Evolutionary conservation across 345 rosid species (phyloP), one percentile per base, ranked within the genome.

Genomic region (Diplotaxis tenuifolia): DNA sequence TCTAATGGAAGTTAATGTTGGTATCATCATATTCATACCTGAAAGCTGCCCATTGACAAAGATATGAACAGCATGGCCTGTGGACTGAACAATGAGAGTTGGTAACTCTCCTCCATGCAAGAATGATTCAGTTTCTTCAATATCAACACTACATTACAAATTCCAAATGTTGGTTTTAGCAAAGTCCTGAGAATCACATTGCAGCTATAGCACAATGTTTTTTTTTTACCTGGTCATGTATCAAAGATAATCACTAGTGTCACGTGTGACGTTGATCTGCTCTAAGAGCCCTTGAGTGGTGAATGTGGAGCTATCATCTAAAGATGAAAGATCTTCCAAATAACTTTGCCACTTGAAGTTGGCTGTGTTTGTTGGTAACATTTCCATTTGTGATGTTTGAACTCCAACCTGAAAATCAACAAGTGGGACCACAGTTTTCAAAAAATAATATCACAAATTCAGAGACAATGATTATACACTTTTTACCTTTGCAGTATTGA

Each of bases 401-500:
- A 93, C 96, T 75, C 98, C 98, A 72, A 93, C 93, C 98, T 93
- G 55, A 49, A 36, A 7, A 59, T 38, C 16, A 42, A 29, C 61
- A 45, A 77, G 72, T 62, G 49, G 45, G 52, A 40, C 29, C 53
- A 40, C 7, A 55, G 14, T 1, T 36, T 11, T 49, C 58, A 10
- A 57, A 53, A 66, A 68, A 64, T 23, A 23, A 3, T 23, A 70
- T 23, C 31, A 9, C 2, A 40, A 6, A 4, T 25, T 34, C 25
- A 42, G 32, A n/a, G 9, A 19, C 62, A 38, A 27, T 65, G 22
- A 36, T 38, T 34, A 58, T 59, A 62, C 12, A 2, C 52, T 38
- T n/a, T n/a, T 38, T 86, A 90, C 99, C 93, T 96, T 96, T 49
- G 98, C 99, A 7, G 99, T 92, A 62, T 96, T 96, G 63, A 92